phyloP scores from a whole-genome alignment of 257 asterid genomes.

The Fraxinus cuspidata region DNA sequence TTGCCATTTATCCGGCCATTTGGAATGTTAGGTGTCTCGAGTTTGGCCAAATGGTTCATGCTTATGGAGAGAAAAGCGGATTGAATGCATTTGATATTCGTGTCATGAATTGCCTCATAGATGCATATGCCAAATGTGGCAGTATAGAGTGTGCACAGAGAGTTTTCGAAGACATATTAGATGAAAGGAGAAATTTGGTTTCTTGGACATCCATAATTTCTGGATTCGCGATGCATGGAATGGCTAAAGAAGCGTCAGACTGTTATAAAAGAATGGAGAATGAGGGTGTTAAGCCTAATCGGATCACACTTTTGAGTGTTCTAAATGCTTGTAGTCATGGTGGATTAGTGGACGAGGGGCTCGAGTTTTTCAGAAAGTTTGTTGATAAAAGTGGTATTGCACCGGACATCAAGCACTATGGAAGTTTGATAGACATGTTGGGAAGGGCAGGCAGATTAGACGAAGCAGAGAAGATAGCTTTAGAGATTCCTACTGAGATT shows the following conservation, averaged over 20 bases:
- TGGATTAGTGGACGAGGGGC: constrained; percentile 71
- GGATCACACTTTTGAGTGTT: constrained; percentile 57
- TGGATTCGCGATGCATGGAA: constrained; percentile 70
- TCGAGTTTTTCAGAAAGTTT: constrained; percentile 54
- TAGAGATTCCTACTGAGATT: constrained; percentile 42
- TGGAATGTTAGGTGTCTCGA: constrained; percentile 59
- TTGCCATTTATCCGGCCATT: constrained; percentile 67
- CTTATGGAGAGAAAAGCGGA: constrained; percentile 59
- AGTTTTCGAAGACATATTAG: constrained; percentile 48
- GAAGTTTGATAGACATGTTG: constrained; percentile 65
- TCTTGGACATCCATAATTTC: constrained; percentile 79
- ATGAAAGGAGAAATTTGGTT: constrained; percentile 51
- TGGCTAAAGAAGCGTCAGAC: constrained; percentile 65
- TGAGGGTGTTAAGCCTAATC: constrained; percentile 49
- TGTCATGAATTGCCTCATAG: constrained; percentile 62
- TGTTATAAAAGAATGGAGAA: constrained; percentile 49
- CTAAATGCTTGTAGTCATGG: constrained; percentile 74
- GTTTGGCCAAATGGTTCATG: constrained; percentile 56
- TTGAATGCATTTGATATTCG: constrained; percentile 50
- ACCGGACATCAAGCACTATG: constrained; percentile 66
- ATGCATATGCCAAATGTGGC: constrained; percentile 71
- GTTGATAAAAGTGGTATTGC: constrained; percentile 42
- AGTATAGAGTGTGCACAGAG: constrained; percentile 46
- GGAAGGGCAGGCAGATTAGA: constrained; percentile 83
- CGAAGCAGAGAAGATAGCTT: constrained; percentile 73